These are phyloP conservation scores for Apophysomyces ossiformis DNA, from an alignment of 371 early-diverging fungal species.

Conservation along the genomic window DNA sequence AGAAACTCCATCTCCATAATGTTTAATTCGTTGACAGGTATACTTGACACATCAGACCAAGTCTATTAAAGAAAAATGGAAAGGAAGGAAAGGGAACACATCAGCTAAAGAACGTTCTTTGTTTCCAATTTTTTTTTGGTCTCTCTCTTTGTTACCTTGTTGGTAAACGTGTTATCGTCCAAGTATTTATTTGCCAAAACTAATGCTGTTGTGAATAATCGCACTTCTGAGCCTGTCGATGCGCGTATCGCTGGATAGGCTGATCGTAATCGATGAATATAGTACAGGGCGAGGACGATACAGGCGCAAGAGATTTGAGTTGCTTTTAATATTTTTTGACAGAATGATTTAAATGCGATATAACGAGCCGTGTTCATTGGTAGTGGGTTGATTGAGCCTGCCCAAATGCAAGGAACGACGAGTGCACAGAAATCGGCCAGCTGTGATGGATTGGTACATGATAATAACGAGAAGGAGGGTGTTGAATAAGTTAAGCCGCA, in stretches of 20 bases:
- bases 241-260: constrained; percentile 40
- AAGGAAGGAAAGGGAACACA: not conserved
- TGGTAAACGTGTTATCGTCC: constrained; percentile 72
- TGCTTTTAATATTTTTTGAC: constrained; percentile 50
- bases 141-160: constrained; percentile 40
- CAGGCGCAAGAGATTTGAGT: constrained; percentile 44
- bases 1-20: constrained; percentile 77
- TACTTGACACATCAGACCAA: constrained; percentile 70
- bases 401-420: constrained; percentile 56
- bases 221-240: constrained; percentile 58
- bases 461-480: constrained; percentile 19
- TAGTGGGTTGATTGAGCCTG: constrained; percentile 31
- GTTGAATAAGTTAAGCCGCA: not conserved
- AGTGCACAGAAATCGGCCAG: constrained; percentile 49
- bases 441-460: constrained; percentile 34
- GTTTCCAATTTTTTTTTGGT: not conserved
- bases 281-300: constrained; percentile 37
- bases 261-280: constrained; percentile 36
- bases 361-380: constrained; percentile 19
- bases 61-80: constrained; percentile 44
- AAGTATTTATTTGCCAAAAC: constrained; percentile 66
- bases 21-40: constrained; percentile 64
- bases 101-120: no score
- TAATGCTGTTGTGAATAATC: constrained; percentile 65
- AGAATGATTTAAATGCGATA: constrained; percentile 40